These are phyloP conservation scores for Metarhizium sp. DNA, from an alignment of 2,329 filamentous ascomycete species.

Conservation along the genomic window DNA sequence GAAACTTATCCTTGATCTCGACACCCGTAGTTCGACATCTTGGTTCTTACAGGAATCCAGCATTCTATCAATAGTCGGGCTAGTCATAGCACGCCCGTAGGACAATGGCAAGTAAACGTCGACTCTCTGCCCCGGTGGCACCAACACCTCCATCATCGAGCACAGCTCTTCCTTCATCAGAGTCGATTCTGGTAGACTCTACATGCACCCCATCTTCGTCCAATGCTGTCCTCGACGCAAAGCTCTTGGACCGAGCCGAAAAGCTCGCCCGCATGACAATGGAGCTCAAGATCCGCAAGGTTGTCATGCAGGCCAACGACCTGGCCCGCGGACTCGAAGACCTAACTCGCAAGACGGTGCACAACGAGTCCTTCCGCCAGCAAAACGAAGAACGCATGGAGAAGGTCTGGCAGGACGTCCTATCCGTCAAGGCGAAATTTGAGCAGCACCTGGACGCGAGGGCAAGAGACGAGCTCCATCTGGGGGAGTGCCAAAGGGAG, in stretches of 20 bases:
- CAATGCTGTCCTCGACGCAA: neutral
- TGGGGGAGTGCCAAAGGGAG: conserved; percentile 1
- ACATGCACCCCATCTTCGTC: neutral
- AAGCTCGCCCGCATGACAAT: conserved; percentile 26
- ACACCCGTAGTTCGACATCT: neutral
- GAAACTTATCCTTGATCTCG: no score
- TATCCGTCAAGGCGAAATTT: conserved; percentile 18
- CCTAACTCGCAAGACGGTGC: conserved; percentile 16
- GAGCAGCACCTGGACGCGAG: conserved; percentile 1
- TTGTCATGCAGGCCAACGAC: conserved; percentile 17
- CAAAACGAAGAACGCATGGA: conserved; percentile 20
- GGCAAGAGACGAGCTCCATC: conserved; percentile 1
- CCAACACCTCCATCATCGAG: neutral
- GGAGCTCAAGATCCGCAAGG: conserved; percentile 24
- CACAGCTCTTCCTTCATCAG: neutral
- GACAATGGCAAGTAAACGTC: conserved; percentile 3
- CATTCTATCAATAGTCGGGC: neutral
- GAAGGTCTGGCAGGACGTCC: conserved; percentile 20
- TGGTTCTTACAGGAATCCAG: neutral
- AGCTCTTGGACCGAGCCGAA: conserved; percentile 18
- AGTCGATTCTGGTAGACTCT: neutral
- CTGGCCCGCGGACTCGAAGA: conserved; percentile 20
- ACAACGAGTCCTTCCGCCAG: conserved; percentile 19
- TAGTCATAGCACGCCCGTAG: neutral
- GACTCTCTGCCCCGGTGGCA: conserved; percentile 5